Evolutionary conservation across 345 rosid species (phyloP), one percentile per base, ranked within the genome.

Genomic region (thale cress (Arabidopsis thaliana)): DNA sequence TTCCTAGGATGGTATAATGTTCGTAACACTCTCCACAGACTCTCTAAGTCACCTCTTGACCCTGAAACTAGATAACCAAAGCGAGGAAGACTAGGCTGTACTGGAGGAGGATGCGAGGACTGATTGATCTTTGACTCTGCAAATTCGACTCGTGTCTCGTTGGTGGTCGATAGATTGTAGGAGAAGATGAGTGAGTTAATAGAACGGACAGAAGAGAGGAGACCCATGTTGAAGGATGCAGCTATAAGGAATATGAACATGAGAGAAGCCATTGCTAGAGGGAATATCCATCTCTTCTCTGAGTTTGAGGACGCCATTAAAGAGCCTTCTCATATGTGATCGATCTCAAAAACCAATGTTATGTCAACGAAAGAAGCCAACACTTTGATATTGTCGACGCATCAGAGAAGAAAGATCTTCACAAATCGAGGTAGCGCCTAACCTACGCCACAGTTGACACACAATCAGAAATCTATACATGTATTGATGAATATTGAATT

Each of bases 61-160:
- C 99, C 99, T 23, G 97, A 88, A 81, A 95, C 84, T 83, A 95
- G 81, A 79, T 95, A 95, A 8, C 94, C 99, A 71, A 95, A 95
- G n/a, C 94, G 88, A 28, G 96, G 86, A n/a, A 91, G 97, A 73
- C 82, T 74, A 36, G 69, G 79, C 78, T 62, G 89, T 73, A 4
- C 79, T 23, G 32, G 32, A 28, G 32, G 83, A 6, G 83, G 55
- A 55, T 1, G 65, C 11, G 83, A 32, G 20, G 83, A 46, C 4
- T 67, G 71, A 2, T 78, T 72, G 63, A 91, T 71, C 78, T 82
- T 89, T 5, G 81, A 59, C 76, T 90, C 96, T 3, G 83, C 96
- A 71, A 74, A 95, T 24, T 65, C 65, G 9, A n/a, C 56, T 12
- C 16, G 20, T 73, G 87, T 89, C 24, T 72, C 65, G 20, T 85